Evolutionary conservation across 2,329 filamentous ascomycete genomes (phyloP).

Genomic region (Lachnellula hyalina): DNA sequence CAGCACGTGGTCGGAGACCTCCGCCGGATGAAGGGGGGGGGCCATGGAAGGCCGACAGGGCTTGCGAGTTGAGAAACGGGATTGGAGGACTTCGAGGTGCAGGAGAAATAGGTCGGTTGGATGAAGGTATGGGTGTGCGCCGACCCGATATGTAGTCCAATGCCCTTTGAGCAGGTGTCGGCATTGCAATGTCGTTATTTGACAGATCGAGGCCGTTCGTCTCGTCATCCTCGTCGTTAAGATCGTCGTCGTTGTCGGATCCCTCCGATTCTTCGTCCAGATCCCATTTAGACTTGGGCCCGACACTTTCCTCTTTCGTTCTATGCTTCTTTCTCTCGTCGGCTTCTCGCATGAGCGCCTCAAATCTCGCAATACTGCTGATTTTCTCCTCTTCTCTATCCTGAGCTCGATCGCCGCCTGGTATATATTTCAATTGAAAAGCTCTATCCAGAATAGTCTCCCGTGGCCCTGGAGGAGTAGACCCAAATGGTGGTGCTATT

Average conservation of each 20-base stretch:
- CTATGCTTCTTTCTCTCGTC: constrained; percentile 41
- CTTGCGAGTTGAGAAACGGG: constrained; percentile 27
- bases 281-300: constrained; percentile 26
- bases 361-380: constrained; percentile 59
- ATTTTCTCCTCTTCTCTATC: constrained; percentile 54
- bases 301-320: background rate
- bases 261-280: constrained; percentile 36
- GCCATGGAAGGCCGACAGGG: constrained; percentile 26
- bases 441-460: constrained; percentile 65
- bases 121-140: constrained; percentile 13
- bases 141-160: constrained; percentile 32
- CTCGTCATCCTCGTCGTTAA: constrained; percentile 35
- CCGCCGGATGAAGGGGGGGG: constrained; percentile 1
- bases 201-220: constrained; percentile 21
- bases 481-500: constrained; percentile 28
- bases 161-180: constrained; percentile 30
- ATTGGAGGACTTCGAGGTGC: constrained; percentile 20
- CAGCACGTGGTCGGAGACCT: constrained; percentile 23
- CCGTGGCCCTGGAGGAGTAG: constrained; percentile 42
- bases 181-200: constrained; percentile 22
- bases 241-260: constrained; percentile 32
- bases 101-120: constrained; percentile 20
- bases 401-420: constrained; percentile 48
- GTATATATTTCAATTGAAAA: constrained; percentile 58
- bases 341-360: constrained; percentile 58